These are phyloP conservation scores for Neurospora tetraspora DNA, from an alignment of 495 filamentous ascomycete genomes.

Conservation along the genomic window DNA sequence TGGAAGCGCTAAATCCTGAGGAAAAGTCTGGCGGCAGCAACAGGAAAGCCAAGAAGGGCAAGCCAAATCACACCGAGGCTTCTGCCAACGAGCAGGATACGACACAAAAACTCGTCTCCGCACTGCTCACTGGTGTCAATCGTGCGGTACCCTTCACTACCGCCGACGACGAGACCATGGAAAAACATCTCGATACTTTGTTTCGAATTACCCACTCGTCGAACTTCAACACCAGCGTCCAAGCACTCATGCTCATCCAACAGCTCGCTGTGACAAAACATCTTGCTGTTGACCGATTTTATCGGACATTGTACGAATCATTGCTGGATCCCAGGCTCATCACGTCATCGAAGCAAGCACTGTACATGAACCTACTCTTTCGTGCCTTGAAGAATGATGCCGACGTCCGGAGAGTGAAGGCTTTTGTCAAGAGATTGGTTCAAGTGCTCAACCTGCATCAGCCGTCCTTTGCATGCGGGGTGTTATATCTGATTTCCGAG, in stretches of 20 bases:
- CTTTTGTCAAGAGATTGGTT: constrained; percentile 85
- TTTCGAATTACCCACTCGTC: constrained; percentile 94
- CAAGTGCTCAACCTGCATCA: constrained; percentile 84
- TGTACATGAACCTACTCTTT: constrained; percentile 90
- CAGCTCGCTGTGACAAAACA: constrained; percentile 77
- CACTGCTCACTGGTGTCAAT: constrained; percentile 87
- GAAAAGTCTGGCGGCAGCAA: constrained; percentile 9
- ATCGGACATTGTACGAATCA: constrained; percentile 90
- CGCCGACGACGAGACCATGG: constrained; percentile 65
- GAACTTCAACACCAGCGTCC: constrained; percentile 97
- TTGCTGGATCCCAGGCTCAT: constrained; percentile 80
- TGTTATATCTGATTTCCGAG: constrained; percentile 78
- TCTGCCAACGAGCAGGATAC: constrained; percentile 40
- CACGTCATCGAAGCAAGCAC: constrained; percentile 84
- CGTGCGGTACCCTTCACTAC: constrained; percentile 88
- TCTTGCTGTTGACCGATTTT: constrained; percentile 73
- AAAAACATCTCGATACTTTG: constrained; percentile 82
- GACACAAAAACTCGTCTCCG: constrained; percentile 82
- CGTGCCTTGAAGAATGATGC: constrained; percentile 77
- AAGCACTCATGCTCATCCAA: constrained; percentile 91
- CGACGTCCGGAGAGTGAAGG: constrained; percentile 80
- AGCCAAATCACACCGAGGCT: constrained; percentile 5
- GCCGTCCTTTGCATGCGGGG: constrained; percentile 81
- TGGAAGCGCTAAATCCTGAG: constrained; percentile 12
- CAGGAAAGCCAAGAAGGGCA: constrained; percentile 14